Percentiles rank a stretch among this genome's conserved stretches.
These are phyloP conservation scores for Ceratobasidium sp. DNA, from an alignment of 1,284 basidiomycete species.

Conservation along the genomic window DNA sequence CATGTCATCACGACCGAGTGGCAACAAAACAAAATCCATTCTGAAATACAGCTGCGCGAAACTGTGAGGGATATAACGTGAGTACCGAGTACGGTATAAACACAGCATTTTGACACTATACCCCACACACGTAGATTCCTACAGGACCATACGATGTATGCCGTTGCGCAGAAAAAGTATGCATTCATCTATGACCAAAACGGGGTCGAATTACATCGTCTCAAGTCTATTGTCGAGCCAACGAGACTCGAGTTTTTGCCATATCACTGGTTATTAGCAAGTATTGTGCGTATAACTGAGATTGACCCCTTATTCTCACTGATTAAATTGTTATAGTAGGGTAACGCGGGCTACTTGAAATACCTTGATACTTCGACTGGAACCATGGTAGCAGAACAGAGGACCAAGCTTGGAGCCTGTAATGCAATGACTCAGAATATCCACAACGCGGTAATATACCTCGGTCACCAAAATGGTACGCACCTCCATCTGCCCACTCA, in stretches of 20 bases:
- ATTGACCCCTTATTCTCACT: slow-evolving; percentile 17
- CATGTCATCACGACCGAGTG: slow-evolving; percentile 97
- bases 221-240: slow-evolving; percentile 89
- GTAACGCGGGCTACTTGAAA: slow-evolving; percentile 90
- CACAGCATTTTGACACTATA: not conserved
- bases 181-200: slow-evolving; percentile 96
- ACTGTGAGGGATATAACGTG: slow-evolving; percentile 92
- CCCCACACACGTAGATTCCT: slow-evolving; percentile 73
- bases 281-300: slow-evolving; percentile 68
- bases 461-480: slow-evolving; percentile 86
- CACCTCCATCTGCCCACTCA: not conserved
- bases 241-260: slow-evolving; percentile 93
- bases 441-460: slow-evolving; percentile 92
- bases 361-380: slow-evolving; percentile 99
- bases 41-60: slow-evolving; percentile 91
- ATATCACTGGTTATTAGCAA: slow-evolving; percentile 94
- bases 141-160: slow-evolving; percentile 93
- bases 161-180: slow-evolving; percentile 97
- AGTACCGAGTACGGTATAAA: slow-evolving; percentile 47
- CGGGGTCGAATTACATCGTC: slow-evolving; percentile 91
- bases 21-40: slow-evolving; percentile 87
- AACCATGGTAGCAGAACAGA: slow-evolving; percentile 85
- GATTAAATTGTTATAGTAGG: slow-evolving; percentile 61
- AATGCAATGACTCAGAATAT: slow-evolving; percentile 91
- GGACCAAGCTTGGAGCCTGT: slow-evolving; percentile 91